Base-by-base conservation (phyloP, 495 filamentous ascomycete genomes). In the Tuber umbilicatum region DNA sequence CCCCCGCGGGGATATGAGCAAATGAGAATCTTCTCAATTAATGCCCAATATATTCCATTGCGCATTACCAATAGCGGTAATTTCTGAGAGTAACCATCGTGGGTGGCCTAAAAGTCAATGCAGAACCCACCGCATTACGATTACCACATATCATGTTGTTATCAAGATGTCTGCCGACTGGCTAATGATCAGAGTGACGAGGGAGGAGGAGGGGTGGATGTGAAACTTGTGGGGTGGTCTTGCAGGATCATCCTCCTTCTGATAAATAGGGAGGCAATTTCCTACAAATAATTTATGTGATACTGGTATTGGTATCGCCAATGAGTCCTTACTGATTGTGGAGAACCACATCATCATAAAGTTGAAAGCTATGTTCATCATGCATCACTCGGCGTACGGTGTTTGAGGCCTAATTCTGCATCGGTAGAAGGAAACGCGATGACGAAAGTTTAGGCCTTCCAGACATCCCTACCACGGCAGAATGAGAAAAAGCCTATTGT, bases 371-470 rank as follows among this genome's bases (percentile, higher is more conserved):
- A 60, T 60, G 55, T 64, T 64, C 55, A 64, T 64, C 55, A 14
- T 35, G 27, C 27, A 35, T 64, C 55, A 64, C 55, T 64, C 55
- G 55, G 55, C 55, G 5, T 64, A 64, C 0, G 31, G 19, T 64
- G 55, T 35, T 19, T 35, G 55, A 35, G 27, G 27, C n/a, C 27
- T 64, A 7, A 35, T 64, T 64, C 27, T 64, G 55, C 27, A 31
- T 64, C 27, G 27, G 55, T 35, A 31, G 27, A 35, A 35, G 55
- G 55, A 6, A 64, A 35, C 31, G 55, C 17, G 55, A 27, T 35
- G 27, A 35, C 55, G 27, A 64, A 64, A 64, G 55, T 64, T 64
- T 64, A 64, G 55, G 55, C 55, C 55, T 64, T 17, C 55, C 55
- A 64, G 27, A 16, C 55, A 64, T 27, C 55, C 55, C 14, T 35